A percentile compares a stretch with the other conserved stretches of the same genome.
Evolutionary conservation across 1,284 basidiomycete genomes (phyloP).

Genomic region (Exobasidium rhododendri): DNA sequence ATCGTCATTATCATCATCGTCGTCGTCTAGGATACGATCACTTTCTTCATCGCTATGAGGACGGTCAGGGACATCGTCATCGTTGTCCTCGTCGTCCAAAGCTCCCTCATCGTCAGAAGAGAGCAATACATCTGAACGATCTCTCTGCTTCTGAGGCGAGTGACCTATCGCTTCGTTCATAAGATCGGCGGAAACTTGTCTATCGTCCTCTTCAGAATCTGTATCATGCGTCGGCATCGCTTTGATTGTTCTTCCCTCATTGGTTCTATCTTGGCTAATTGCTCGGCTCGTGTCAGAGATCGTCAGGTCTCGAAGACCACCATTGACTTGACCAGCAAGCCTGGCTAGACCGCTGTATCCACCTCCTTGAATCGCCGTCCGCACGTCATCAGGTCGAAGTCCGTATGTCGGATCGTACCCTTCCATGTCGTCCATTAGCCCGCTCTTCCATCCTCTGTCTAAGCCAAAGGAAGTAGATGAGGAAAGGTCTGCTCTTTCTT

Average conservation of each 20-base stretch:
- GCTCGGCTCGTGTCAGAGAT: too few relatives aligned
- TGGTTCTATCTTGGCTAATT: not conserved
- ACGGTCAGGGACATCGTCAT: slow-evolving; percentile 17
- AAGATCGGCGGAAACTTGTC: not conserved
- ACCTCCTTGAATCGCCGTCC: slow-evolving; percentile 68
- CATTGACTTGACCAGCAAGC: slow-evolving; percentile 17
- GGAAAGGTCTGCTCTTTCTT: slow-evolving; percentile 13
- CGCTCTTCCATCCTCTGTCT: not conserved
- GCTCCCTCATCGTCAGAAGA: not conserved
- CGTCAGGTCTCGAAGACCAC: slow-evolving; percentile 16
- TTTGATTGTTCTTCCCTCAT: too few relatives aligned
- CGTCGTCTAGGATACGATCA: slow-evolving; percentile 59
- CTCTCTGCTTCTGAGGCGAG: too few relatives aligned
- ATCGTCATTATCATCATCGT: slow-evolving; percentile 63
- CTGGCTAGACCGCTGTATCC: slow-evolving; percentile 67
- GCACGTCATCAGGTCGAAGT: slow-evolving; percentile 66
- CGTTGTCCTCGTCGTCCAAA: not conserved
- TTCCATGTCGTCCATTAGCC: slow-evolving; percentile 61
- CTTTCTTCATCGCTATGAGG: slow-evolving; percentile 21
- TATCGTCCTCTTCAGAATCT: not conserved
- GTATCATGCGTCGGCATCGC: not conserved
- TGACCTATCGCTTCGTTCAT: too few relatives aligned
- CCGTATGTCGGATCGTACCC: slow-evolving; percentile 95
- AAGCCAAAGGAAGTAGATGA: slow-evolving; percentile 19
- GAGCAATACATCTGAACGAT: not conserved